Evolutionary conservation across 495 filamentous ascomycete species (phyloP).

Genomic region (Neurospora discreta): DNA sequence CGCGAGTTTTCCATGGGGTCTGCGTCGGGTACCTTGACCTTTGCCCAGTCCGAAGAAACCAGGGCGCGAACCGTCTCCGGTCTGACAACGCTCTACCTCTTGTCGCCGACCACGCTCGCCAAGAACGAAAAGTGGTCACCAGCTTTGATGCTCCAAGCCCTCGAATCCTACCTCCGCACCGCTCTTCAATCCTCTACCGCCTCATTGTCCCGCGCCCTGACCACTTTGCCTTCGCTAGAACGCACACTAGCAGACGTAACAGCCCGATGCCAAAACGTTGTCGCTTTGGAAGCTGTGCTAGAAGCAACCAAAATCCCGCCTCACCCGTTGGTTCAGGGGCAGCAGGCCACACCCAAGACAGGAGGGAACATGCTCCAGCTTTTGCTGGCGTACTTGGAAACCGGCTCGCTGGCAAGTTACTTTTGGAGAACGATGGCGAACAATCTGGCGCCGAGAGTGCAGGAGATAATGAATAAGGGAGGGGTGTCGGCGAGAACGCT

Average conservation of each 20-base stretch:
- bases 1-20: conserved; percentile 74
- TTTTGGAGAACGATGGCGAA: conserved; percentile 86
- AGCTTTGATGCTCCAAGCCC: conserved; percentile 58
- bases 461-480: conserved; percentile 71
- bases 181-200: conserved; percentile 65
- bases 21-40: conserved; percentile 47
- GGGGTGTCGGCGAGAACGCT: conserved; percentile 75
- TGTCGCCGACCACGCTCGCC: conserved; percentile 50
- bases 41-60: conserved; percentile 69
- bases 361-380: conserved; percentile 56
- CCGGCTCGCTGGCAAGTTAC: conserved; percentile 72
- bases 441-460: conserved; percentile 61
- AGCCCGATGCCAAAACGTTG: conserved; percentile 78
- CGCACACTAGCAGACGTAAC: conserved; percentile 72
- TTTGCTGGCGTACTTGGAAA: conserved; percentile 71
- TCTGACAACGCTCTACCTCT: conserved; percentile 65
- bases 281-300: conserved; percentile 73
- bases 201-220: conserved; percentile 58
- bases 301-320: conserved; percentile 50
- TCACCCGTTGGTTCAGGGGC: conserved; percentile 45
- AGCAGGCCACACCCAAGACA: conserved; percentile 8
- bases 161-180: conserved; percentile 69
- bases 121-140: conserved; percentile 48
- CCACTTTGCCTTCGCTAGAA: conserved; percentile 71
- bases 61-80: conserved; percentile 63